Base-by-base conservation (phyloP, 2,329 filamentous ascomycete genomes). In the Fusarium sp. region DNA sequence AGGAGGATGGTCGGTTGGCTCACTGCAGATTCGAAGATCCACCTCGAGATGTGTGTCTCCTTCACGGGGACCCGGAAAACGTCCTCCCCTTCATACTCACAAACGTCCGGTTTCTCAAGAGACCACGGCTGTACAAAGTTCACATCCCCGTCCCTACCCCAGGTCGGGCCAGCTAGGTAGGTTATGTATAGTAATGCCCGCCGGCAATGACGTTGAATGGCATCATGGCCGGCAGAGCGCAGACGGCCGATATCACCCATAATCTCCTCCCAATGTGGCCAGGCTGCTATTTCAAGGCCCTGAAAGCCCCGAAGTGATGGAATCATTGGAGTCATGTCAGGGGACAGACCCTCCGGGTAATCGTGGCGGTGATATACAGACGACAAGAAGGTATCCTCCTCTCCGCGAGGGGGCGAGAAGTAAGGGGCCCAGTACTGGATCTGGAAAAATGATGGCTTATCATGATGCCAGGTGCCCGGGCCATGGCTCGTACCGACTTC, bases 391-490 rank as follows among this genome's bases (percentile, higher is more conserved):
- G 30, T 35, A 25, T 62, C 32, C 20, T 33, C 32, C 14, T 37
- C 12, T 15, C 20, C 35, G 15, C 40, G 43, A 4, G 58, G 40
- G 2, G 54, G 54, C 32, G 56, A 65, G 30, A 67, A 63, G 15
- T 67, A 67, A 17, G 35, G 47, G 2, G 58, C 65, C 47, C 20
- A 67, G 37, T 63, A 67, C 37, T 66, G 33, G 37, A 66, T 61
- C 33, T 60, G 11, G 20, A 66, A 61, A 47, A 66, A 66, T 17
- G 45, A 11, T 30, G 37, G 65, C 37, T 67, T 67, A 12, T 14
- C 32, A 37, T 67, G 20, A 22, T 67, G 56, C 58, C 30, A 67
- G 12, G 58, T 67, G 27, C 27, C 27, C 0, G 14, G 8, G 17
- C 15, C 15, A 56, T 67, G 27, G 4, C 43, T 67, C 14, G 30